Conservation (phyloP, 345 rosid species). For the Lepidium sativum region DNA sequence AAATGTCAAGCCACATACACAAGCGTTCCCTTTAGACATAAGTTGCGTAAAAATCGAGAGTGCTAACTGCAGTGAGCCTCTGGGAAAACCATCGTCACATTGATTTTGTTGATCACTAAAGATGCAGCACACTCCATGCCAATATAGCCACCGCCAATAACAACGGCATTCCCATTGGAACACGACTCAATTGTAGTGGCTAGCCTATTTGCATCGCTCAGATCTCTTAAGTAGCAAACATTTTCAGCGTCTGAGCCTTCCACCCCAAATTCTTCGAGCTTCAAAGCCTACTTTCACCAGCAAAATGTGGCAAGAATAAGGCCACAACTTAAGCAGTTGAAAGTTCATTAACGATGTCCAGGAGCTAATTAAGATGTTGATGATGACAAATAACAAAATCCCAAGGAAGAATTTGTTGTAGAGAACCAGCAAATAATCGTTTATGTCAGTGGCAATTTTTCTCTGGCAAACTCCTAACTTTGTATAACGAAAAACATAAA, state of each 20-base stretch:
- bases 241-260: constrained; percentile 80
- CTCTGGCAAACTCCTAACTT: background rate
- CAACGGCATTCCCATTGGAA: constrained; percentile 71
- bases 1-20: constrained; percentile 4
- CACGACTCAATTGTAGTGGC: constrained; percentile 57
- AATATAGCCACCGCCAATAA: constrained; percentile 95
- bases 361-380: background rate
- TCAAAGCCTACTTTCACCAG: constrained; percentile 50
- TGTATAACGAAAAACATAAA: background rate
- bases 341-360: background rate
- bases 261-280: constrained; percentile 96
- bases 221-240: constrained; percentile 80
- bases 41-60: background rate
- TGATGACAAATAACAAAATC: background rate
- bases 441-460: background rate
- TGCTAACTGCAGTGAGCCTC: constrained; percentile 91
- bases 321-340: background rate
- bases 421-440: background rate
- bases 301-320: constrained; percentile 7
- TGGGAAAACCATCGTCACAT: constrained; percentile 96
- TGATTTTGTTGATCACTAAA: constrained; percentile 78
- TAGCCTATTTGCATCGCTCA: constrained; percentile 82
- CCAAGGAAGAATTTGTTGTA: background rate
- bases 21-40: background rate
- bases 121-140: constrained; percentile 99